Conservation (phyloP, 2,329 filamentous ascomycete species). For the Truncatella angustata region DNA sequence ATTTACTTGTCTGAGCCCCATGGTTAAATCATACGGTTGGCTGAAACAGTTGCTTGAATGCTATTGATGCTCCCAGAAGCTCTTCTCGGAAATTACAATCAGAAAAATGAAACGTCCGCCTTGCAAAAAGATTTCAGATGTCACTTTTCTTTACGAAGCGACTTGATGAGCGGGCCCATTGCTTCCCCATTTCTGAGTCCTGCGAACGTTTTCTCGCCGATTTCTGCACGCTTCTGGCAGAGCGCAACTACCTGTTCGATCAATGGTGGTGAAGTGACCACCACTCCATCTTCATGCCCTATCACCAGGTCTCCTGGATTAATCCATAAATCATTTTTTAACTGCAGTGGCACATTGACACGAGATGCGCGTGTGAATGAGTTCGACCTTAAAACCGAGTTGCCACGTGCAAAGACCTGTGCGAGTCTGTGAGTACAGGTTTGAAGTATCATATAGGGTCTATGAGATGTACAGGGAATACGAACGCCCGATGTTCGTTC, state of each 20-base stretch:
- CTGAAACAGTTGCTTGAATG: no score
- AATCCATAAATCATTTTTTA: constrained; percentile 26
- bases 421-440: neutral
- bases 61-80: no score
- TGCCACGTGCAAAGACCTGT: constrained; percentile 27
- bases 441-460: no score
- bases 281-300: constrained; percentile 28
- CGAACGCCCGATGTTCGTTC: constrained; percentile 25
- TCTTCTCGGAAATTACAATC: no score
- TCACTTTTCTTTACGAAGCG: constrained; percentile 3
- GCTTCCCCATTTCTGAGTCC: constrained; percentile 1
- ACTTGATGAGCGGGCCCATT: constrained; percentile 8
- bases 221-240: constrained; percentile 25
- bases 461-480: constrained; percentile 13
- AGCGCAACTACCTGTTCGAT: constrained; percentile 24
- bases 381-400: constrained; percentile 28
- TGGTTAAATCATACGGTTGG: no score
- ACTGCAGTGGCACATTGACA: constrained; percentile 25
- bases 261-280: constrained; percentile 22
- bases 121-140: no score
- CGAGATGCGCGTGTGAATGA: constrained; percentile 26
- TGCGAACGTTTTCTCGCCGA: constrained; percentile 24
- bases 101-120: no score
- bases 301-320: constrained; percentile 28
- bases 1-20: no score